Conservation (phyloP, 1,284 basidiomycete genomes). For the Naganishia albida region DNA sequence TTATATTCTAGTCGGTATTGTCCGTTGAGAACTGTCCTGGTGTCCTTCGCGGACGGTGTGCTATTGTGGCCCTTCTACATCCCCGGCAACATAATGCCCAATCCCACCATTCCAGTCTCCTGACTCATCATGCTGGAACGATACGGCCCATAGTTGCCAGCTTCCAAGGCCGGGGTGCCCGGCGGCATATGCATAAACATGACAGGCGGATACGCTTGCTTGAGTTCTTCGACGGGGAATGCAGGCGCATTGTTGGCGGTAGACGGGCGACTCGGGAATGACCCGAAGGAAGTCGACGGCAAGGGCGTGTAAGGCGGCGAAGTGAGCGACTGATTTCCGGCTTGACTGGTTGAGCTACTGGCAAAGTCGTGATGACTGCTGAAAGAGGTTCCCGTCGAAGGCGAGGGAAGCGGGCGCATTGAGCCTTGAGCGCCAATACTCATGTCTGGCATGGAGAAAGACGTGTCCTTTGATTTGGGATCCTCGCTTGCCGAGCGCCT, state of each 20-base stretch:
- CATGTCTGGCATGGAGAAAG: background rate
- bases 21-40: too few relatives aligned
- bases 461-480: background rate
- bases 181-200: conserved; percentile 19
- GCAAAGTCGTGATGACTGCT: conserved; percentile 6
- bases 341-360: background rate
- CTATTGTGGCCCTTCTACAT: conserved; percentile 4
- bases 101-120: conserved; percentile 13
- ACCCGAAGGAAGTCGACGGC: conserved; percentile 2
- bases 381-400: conserved; percentile 11
- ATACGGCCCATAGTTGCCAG: background rate
- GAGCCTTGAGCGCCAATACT: background rate
- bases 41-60: background rate
- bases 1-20: too few relatives aligned
- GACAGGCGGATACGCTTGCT: conserved; percentile 12
- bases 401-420: background rate
- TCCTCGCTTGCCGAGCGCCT: conserved; percentile 2
- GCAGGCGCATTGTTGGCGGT: background rate
- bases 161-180: background rate
- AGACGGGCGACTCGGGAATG: background rate
- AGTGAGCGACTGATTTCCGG: background rate
- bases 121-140: background rate
- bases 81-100: conserved; percentile 21
- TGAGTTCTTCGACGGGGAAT: background rate
- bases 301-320: conserved; percentile 22